Base-by-base conservation (phyloP, 129 eudicot species). In the Centaurea solstitialis region DNA sequence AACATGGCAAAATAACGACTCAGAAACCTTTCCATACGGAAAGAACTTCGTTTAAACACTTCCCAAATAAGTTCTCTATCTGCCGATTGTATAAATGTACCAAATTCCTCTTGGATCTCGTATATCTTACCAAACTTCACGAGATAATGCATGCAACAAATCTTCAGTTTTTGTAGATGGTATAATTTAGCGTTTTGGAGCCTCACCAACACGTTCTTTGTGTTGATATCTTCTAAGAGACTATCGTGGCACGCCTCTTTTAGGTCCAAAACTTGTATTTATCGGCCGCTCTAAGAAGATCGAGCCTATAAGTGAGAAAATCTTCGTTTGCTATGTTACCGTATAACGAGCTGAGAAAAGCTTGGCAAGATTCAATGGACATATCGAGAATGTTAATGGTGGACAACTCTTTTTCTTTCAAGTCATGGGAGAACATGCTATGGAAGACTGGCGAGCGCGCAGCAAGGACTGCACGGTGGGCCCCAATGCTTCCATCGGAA, bases 11-110 rank as follows among this genome's bases (percentile, higher is more conserved):
- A 75, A 50, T 39, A 64, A 65, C 24, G 11, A 20, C 41, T 86
- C 85, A 93, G 88, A 93, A 93, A 38, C 94, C 98, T 81, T 91
- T 93, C 98, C 97, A 93, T 22, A 87, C 86, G 61, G 74, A 89
- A 83, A 93, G 94, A 80, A 93, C 83, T 86, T 91, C 92, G 47
- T 83, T 83, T 84, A 74, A 93, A 89, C 28, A 93, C 73, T 76
- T 93, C 98, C 33, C 85, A 83, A 9, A 93, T 85, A 50, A 93
- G 80, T 50, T 91, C 98, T 73, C 92, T 89, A 45, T 93, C 97
- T 10, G 90, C 97, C 40, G 79, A 86, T 57, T 82, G 83, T 50
- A 93, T 68, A 85, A 91, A 93, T 20, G 78, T 79, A 62, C 76
- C 68, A 24, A 93, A 85, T 13, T 93, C 98, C 57, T 93, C 97